Evolutionary conservation across 2,329 filamentous ascomycete species (phyloP).

Genomic region (Lachnellula suecica): DNA sequence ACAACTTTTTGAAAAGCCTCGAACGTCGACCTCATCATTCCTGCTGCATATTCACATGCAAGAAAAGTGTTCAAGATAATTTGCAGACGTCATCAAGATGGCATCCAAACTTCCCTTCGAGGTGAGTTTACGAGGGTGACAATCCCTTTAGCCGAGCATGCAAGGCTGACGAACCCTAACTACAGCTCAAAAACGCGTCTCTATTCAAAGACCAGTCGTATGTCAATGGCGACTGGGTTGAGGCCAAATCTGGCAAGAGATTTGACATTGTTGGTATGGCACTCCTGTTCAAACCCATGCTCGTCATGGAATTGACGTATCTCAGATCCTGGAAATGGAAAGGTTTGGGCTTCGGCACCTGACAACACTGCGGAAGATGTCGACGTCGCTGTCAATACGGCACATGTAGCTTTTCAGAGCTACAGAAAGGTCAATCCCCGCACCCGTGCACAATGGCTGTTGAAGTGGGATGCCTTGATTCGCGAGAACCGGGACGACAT

Average conservation of each 20-base stretch:
- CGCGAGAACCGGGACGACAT: slow-evolving; percentile 61
- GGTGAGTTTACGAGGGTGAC: slow-evolving; percentile 9
- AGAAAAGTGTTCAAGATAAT: background rate
- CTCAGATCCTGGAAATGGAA: slow-evolving; percentile 45
- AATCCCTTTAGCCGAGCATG: background rate
- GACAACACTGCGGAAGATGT: slow-evolving; percentile 55
- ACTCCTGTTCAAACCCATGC: background rate
- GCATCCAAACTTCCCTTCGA: slow-evolving; percentile 24
- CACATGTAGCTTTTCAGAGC: slow-evolving; percentile 58
- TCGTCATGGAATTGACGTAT: background rate
- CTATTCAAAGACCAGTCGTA: slow-evolving; percentile 54
- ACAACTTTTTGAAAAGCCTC: background rate
- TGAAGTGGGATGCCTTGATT: slow-evolving; percentile 66
- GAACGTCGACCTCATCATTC: background rate
- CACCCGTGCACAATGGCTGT: slow-evolving; percentile 58
- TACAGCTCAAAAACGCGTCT: slow-evolving; percentile 50
- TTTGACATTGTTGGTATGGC: slow-evolving; percentile 53
- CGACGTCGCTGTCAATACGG: slow-evolving; percentile 55
- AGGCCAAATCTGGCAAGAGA: slow-evolving; percentile 54
- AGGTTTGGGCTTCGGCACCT: slow-evolving; percentile 42
- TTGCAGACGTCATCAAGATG: slow-evolving; percentile 6
- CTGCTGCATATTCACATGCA: background rate
- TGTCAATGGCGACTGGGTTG: slow-evolving; percentile 54
- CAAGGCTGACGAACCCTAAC: slow-evolving; percentile 2
- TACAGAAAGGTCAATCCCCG: slow-evolving; percentile 61